Evolutionary conservation across 2,329 filamentous ascomycete genomes (phyloP).

Genomic region (Rhynchosporium agropyri): DNA sequence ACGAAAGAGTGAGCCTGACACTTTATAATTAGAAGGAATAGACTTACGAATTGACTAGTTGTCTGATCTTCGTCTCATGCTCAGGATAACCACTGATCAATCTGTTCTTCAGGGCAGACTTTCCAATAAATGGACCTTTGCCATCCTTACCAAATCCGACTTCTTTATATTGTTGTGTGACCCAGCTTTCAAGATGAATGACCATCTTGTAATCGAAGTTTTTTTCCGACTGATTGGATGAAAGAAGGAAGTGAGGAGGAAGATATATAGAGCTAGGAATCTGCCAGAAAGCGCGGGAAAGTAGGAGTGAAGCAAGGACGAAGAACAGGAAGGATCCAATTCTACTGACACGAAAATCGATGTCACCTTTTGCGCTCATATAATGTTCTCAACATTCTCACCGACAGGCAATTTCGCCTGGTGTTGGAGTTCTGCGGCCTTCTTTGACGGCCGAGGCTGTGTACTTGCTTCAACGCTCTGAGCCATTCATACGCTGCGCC

Average conservation of each 20-base stretch:
- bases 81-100: constrained; percentile 24
- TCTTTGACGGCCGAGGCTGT: constrained; percentile 21
- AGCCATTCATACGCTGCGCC: constrained; percentile 16
- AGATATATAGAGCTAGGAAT: constrained; percentile 7
- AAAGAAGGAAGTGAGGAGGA: constrained; percentile 6
- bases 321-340: constrained; percentile 14
- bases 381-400: constrained; percentile 4
- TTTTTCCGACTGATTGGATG: neutral
- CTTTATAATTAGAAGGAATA: neutral
- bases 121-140: constrained; percentile 26
- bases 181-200: constrained; percentile 25
- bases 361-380: constrained; percentile 9
- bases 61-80: constrained; percentile 20
- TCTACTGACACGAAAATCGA: constrained; percentile 6
- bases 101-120: constrained; percentile 21
- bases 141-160: constrained; percentile 23
- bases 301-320: constrained; percentile 13
- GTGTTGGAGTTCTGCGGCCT: constrained; percentile 20
- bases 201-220: constrained; percentile 14
- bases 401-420: constrained; percentile 19
- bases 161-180: constrained; percentile 24
- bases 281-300: constrained; percentile 15
- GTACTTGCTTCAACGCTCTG: constrained; percentile 12
- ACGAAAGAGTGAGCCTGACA: constrained; percentile 14
- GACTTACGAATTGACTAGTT: constrained; percentile 24